These are phyloP conservation scores for Agarophyton chilense DNA, from an alignment of 23 red algal genomes.

Conservation along the genomic window DNA sequence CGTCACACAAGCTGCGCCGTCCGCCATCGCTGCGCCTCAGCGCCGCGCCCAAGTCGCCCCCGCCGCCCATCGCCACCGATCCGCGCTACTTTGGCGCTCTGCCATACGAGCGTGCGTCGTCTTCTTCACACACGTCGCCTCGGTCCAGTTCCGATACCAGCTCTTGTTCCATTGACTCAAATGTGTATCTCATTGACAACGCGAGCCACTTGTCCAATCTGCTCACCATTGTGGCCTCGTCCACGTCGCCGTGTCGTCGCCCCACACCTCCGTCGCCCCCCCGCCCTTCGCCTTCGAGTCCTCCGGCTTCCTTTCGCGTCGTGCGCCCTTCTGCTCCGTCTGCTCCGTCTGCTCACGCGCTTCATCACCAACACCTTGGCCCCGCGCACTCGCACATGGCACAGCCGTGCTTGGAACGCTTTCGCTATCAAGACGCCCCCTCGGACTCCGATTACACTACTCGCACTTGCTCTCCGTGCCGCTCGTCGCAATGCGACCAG, in stretches of 20 bases:
- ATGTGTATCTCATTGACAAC: constrained; percentile 13
- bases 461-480: not conserved
- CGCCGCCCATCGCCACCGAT: not conserved
- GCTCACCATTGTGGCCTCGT: not conserved
- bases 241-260: not conserved
- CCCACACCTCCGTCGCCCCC: not conserved
- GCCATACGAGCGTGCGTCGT: not conserved
- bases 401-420: too few relatives aligned
- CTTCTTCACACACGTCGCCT: not conserved
- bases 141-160: not conserved
- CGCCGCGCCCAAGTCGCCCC: not conserved
- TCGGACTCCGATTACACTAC: not conserved
- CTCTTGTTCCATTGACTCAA: not conserved
- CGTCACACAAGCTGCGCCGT: not conserved
- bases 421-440: not conserved
- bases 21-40: not conserved
- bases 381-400: too few relatives aligned
- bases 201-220: not conserved
- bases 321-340: not conserved
- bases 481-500: not conserved
- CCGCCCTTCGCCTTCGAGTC: not conserved
- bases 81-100: not conserved
- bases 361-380: too few relatives aligned
- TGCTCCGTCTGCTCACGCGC: too few relatives aligned
- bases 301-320: not conserved